Evolutionary conservation across 192 early-diverging fungal genomes (phyloP).

Genomic region (Coemansia sp.): DNA sequence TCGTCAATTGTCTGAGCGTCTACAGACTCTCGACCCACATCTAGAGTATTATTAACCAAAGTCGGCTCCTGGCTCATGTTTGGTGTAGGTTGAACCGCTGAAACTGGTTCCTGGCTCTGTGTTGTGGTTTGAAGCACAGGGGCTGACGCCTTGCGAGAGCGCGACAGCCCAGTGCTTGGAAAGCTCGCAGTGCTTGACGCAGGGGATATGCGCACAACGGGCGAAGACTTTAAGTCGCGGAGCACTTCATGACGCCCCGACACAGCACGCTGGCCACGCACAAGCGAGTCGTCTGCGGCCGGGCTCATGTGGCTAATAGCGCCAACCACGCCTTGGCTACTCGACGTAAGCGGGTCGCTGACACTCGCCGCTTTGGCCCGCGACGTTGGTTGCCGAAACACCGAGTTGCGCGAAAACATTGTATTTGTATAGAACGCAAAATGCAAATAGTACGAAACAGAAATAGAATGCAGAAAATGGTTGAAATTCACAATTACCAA

Average conservation of each 20-base stretch:
- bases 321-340: conserved; percentile 11
- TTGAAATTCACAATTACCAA: not conserved
- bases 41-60: not conserved
- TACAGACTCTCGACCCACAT: not conserved
- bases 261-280: not conserved
- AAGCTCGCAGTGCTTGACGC: conserved; percentile 11
- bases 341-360: conserved; percentile 28
- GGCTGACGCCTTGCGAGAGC: conserved; percentile 22
- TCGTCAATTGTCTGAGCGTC: not conserved
- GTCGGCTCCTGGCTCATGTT: not conserved
- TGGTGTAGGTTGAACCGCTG: not conserved
- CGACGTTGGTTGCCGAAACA: conserved; percentile 6
- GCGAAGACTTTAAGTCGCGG: conserved; percentile 17
- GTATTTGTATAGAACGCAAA: not conserved
- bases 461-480: not conserved
- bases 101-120: not conserved
- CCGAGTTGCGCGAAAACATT: conserved; percentile 30
- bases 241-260: conserved; percentile 30
- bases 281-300: conserved; percentile 16
- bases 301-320: conserved; percentile 30
- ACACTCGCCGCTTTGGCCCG: conserved; percentile 4
- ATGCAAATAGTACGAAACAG: not conserved
- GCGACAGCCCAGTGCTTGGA: conserved; percentile 41
- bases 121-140: not conserved
- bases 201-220: not conserved